A percentile compares a stretch with the other conserved stretches of the same genome.
These are phyloP conservation scores for Tetrapisispora taiwanensis DNA, from an alignment of 805 yeast species.

Conservation along the genomic window DNA sequence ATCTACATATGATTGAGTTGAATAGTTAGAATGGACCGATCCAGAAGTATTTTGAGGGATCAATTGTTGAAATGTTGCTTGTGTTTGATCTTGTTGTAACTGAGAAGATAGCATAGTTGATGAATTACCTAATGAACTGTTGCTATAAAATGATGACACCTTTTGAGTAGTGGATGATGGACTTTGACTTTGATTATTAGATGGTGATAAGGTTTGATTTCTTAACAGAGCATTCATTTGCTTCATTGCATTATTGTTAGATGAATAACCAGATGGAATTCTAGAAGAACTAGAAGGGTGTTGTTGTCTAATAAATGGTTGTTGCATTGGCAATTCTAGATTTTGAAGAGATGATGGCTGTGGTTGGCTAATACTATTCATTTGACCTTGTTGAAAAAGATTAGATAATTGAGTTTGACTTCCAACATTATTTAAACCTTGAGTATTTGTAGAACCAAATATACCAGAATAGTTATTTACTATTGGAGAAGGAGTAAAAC, in stretches of 20 bases:
- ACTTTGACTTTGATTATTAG: conserved; percentile 9
- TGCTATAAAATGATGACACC: conserved; percentile 10
- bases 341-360: conserved; percentile 7
- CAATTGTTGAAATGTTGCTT: conserved; percentile 8
- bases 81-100: conserved; percentile 10
- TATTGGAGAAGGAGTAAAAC: conserved; percentile 1
- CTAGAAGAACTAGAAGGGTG: conserved; percentile 26
- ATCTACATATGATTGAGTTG: conserved; percentile 25
- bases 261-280: conserved; percentile 29
- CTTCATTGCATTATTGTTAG: conserved; percentile 18
- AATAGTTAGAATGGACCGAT: conserved; percentile 27
- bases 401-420: conserved; percentile 2
- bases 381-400: background rate
- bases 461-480: background rate
- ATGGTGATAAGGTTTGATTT: conserved; percentile 22
- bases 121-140: conserved; percentile 1
- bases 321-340: conserved; percentile 15
- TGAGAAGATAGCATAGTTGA: conserved; percentile 3
- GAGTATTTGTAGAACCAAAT: conserved; percentile 1
- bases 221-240: conserved; percentile 26
- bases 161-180: conserved; percentile 15
- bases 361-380: conserved; percentile 4
- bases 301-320: conserved; percentile 24
- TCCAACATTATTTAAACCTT: background rate
- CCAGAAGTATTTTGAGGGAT: conserved; percentile 28